phyloP scores from a whole-genome alignment of 805 yeast genomes.

The Suhomyces pyralidae region DNA sequence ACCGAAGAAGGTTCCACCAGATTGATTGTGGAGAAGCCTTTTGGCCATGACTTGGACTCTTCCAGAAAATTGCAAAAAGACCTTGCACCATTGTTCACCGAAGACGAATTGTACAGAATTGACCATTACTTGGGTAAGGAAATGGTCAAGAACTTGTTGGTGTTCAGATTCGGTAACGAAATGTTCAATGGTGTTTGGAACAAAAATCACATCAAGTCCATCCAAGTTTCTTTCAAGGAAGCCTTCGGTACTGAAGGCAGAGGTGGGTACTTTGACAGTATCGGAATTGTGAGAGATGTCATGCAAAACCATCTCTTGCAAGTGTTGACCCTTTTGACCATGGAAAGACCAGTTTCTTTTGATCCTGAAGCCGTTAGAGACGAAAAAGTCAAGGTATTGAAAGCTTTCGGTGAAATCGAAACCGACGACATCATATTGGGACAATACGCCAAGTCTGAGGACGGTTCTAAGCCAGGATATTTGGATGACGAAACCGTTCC shows the following conservation, averaged over 20 bases:
- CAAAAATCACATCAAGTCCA: constrained; percentile 67
- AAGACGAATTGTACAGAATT: constrained; percentile 90
- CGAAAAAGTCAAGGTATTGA: constrained; percentile 90
- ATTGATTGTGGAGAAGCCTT: constrained; percentile 93
- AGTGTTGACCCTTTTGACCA: constrained; percentile 83
- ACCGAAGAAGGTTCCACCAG: constrained; percentile 65
- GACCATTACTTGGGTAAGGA: constrained; percentile 98
- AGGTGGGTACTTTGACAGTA: constrained; percentile 94
- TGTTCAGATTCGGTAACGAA: constrained; percentile 87
- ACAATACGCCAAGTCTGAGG: constrained; percentile 80
- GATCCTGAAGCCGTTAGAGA: constrained; percentile 93
- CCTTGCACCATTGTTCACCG: constrained; percentile 82
- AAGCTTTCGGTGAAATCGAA: constrained; percentile 71
- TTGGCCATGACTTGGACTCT: constrained; percentile 85
- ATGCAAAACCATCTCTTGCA: constrained; percentile 97
- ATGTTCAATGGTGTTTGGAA: constrained; percentile 89
- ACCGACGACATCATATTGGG: constrained; percentile 72
- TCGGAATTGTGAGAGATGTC: constrained; percentile 95
- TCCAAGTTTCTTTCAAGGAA: constrained; percentile 93
- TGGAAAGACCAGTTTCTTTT: constrained; percentile 93
- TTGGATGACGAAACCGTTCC: constrained; percentile 89
- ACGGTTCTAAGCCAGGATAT: constrained; percentile 88
- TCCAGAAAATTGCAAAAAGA: constrained; percentile 73
- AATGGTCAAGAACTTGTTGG: constrained; percentile 90
- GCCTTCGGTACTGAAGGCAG: constrained; percentile 99